Base-by-base conservation (phyloP, 2,329 filamentous ascomycete species). In the Phaeosphaeria sp. region DNA sequence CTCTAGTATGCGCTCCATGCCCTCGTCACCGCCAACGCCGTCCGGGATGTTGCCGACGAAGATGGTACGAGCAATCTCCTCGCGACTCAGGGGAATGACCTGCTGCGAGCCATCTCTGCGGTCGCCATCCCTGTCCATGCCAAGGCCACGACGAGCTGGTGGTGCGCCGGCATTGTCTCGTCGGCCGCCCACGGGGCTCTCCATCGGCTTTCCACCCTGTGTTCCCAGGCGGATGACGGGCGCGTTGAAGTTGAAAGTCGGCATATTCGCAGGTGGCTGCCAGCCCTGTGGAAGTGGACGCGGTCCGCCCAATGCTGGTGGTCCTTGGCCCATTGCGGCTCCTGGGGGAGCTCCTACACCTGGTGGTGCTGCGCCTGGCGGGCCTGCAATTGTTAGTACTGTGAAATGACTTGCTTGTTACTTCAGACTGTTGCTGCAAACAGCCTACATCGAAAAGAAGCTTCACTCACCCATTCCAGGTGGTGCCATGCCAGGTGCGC, bases 221-320 rank as follows among this genome's bases (percentile, higher is more conserved):
- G 93, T 94, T 43, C 94, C 95, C 46, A 99, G 86, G 54, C 95
- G 91, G 73, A 99, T 98, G 59, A 98, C 93, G 55, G 94, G 93
- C 36, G 95, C 95, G 72, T 91, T 96, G 82, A 98, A 97, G 82
- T 99, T 97, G 83, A 99, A 97, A 77, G 96, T 96, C 51, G 94
- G 93, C 85, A 97, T 91, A 74, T 95, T 97, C 50, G 91, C 83
- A 9, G 94, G 93, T 49, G 92, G 88, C 81, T 96, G 91, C 79
- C 97, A 97, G 78, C 88, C 92, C 57, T 89, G 82, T 61, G 92
- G 92, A 64, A 96, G 88, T 72, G 87, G 89, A 77, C 86, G 91
- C 76, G 91, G 91, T 82, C 91, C 89, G 81, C 89, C 91, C 81
- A 91, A 86, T 82, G 91, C 90, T 69, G 89, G 85, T 75, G 84